Conservation (phyloP, 2,329 filamentous ascomycete species). For the Paraphaeosphaeria minitans region DNA sequence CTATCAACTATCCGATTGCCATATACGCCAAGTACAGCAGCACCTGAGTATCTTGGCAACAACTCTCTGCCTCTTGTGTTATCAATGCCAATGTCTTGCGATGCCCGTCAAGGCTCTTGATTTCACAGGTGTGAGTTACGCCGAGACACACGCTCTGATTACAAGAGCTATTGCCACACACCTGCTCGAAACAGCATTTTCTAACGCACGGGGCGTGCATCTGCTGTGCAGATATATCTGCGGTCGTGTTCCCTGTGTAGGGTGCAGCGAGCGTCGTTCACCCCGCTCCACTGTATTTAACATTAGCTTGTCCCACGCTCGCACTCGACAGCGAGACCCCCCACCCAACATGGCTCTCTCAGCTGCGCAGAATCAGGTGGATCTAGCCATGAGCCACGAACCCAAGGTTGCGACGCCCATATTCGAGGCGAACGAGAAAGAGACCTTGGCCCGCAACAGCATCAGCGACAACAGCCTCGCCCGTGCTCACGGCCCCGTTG, state of each 20-base stretch:
- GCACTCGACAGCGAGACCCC: constrained; percentile 18
- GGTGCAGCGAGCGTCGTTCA: constrained; percentile 12
- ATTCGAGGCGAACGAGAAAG: constrained; percentile 42
- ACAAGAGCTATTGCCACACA: constrained; percentile 31
- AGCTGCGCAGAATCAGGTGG: constrained; percentile 38
- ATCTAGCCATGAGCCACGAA: constrained; percentile 45
- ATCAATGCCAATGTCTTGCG: constrained; percentile 23
- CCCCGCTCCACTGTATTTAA: constrained; percentile 18
- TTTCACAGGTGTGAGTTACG: constrained; percentile 15
- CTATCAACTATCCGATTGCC: constrained; percentile 21
- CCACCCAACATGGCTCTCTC: constrained; percentile 36
- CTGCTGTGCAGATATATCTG: constrained; percentile 14
- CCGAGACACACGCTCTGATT: constrained; percentile 25
- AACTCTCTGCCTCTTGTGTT: constrained; percentile 26
- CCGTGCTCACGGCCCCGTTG: constrained; percentile 23
- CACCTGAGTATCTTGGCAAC: constrained; percentile 30
- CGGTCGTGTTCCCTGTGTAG: constrained; percentile 2
- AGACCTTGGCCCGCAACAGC: constrained; percentile 29
- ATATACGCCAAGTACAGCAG: constrained; percentile 33
- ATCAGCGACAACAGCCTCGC: constrained; percentile 24
- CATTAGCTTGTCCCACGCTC: constrained; percentile 13
- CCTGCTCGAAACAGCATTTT: constrained; percentile 37
- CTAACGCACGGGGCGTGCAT: constrained; percentile 9
- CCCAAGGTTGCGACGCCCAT: constrained; percentile 39
- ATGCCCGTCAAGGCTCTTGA: neutral